Evolutionary conservation across 345 rosid species (phyloP).

Genomic region (Salix dunnii): DNA sequence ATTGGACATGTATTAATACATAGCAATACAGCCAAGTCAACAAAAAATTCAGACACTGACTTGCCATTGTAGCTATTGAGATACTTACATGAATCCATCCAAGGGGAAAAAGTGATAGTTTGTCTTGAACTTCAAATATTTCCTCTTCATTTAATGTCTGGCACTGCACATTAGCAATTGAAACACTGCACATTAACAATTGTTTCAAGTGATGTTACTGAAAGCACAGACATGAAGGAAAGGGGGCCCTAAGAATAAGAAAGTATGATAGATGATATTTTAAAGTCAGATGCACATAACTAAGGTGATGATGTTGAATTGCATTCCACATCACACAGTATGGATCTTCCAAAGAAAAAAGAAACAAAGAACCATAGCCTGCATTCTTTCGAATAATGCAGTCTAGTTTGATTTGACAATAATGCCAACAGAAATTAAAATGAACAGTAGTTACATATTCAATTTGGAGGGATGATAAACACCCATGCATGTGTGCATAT

Average conservation of each 20-base stretch:
- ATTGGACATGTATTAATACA: neutral
- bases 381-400: neutral
- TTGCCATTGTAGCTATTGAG: conserved; percentile 1
- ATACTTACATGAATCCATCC: conserved; percentile 95
- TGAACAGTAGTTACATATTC: neutral
- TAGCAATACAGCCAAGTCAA: neutral
- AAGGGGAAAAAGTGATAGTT: conserved; percentile 69
- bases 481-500: no score
- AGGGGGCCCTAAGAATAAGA: neutral
- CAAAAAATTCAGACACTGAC: neutral
- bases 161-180: conserved; percentile 53
- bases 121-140: conserved; percentile 91
- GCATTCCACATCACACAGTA: neutral
- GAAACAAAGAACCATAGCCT: neutral
- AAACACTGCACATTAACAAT: conserved; percentile 53
- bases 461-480: neutral
- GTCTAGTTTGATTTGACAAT: neutral
- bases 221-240: neutral
- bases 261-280: neutral
- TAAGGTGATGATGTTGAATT: neutral
- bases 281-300: neutral
- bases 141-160: conserved; percentile 90
- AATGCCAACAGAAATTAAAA: neutral
- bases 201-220: neutral
- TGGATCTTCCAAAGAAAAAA: neutral